Conservation (phyloP, 2,329 filamentous ascomycete species). For the Paramyrothecium sp. region DNA sequence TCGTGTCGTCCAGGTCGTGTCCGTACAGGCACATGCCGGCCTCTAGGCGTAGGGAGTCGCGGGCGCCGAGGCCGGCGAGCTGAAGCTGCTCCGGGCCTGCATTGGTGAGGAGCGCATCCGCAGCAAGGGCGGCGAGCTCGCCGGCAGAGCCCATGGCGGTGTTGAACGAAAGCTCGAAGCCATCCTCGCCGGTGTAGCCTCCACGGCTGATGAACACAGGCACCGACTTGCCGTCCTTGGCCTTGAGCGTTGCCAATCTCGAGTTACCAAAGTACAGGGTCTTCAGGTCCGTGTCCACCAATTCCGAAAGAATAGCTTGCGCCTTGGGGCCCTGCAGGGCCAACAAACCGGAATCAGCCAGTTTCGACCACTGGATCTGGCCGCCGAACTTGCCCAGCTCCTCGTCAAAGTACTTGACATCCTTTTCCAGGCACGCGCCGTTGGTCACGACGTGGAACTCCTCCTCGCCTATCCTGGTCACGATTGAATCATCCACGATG, state of each 20-base stretch:
- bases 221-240: slow-evolving; percentile 48
- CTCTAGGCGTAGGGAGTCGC: slow-evolving; percentile 90
- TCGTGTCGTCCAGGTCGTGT: slow-evolving; percentile 85
- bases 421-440: slow-evolving; percentile 87
- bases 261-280: slow-evolving; percentile 81
- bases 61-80: slow-evolving; percentile 83
- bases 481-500: slow-evolving; percentile 91
- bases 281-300: slow-evolving; percentile 61
- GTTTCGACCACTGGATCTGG: slow-evolving; percentile 63
- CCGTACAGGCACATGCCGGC: slow-evolving; percentile 99
- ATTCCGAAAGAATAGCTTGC: slow-evolving; percentile 63
- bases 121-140: slow-evolving; percentile 50
- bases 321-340: slow-evolving; percentile 87
- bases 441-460: slow-evolving; percentile 94
- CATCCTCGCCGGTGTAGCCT: slow-evolving; percentile 97
- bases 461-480: slow-evolving; percentile 74
- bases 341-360: slow-evolving; percentile 74
- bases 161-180: slow-evolving; percentile 88
- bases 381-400: slow-evolving; percentile 62
- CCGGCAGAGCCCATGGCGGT: slow-evolving; percentile 36
- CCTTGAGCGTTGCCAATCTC: slow-evolving; percentile 62
- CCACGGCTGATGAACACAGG: slow-evolving; percentile 72
- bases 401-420: slow-evolving; percentile 70
- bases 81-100: slow-evolving; percentile 64
- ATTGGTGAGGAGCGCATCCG: slow-evolving; percentile 66